Evolutionary conservation across 192 early-diverging fungal genomes (phyloP).

Genomic region (Coemansia sp.): DNA sequence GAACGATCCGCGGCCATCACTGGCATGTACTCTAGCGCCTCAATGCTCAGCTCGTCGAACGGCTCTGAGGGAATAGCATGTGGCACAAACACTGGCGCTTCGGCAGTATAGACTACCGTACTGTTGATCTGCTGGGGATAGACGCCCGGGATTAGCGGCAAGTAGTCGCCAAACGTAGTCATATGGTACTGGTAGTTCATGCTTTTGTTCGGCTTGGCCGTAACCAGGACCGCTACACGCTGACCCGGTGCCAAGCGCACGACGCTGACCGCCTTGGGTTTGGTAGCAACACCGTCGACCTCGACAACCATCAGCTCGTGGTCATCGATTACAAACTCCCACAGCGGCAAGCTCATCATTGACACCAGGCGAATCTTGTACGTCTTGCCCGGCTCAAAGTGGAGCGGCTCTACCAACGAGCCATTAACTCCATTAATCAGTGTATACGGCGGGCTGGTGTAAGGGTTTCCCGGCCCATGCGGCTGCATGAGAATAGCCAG

Average conservation of each 20-base stretch:
- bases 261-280: constrained; percentile 60
- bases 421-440: constrained; percentile 65
- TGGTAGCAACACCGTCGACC: constrained; percentile 70
- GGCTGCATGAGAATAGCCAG: constrained; percentile 40
- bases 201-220: constrained; percentile 59
- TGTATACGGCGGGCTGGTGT: constrained; percentile 58
- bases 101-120: constrained; percentile 55
- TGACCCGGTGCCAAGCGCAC: constrained; percentile 72
- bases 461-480: not conserved
- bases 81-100: constrained; percentile 14
- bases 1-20: constrained; percentile 54
- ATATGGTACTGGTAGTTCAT: constrained; percentile 75
- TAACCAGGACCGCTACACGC: constrained; percentile 80
- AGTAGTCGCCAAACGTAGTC: constrained; percentile 71
- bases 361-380: constrained; percentile 83
- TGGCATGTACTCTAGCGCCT: constrained; percentile 58
- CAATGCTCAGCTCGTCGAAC: constrained; percentile 56
- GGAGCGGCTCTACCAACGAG: constrained; percentile 49
- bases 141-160: constrained; percentile 62
- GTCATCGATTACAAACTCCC: constrained; percentile 74
- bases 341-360: constrained; percentile 73
- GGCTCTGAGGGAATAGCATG: constrained; percentile 24
- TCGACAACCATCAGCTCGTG: constrained; percentile 81
- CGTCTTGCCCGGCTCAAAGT: constrained; percentile 74
- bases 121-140: constrained; percentile 59